phyloP scores from a whole-genome alignment of 2,329 filamentous ascomycete species.

The Arthrobotrys pseudoclavata region DNA sequence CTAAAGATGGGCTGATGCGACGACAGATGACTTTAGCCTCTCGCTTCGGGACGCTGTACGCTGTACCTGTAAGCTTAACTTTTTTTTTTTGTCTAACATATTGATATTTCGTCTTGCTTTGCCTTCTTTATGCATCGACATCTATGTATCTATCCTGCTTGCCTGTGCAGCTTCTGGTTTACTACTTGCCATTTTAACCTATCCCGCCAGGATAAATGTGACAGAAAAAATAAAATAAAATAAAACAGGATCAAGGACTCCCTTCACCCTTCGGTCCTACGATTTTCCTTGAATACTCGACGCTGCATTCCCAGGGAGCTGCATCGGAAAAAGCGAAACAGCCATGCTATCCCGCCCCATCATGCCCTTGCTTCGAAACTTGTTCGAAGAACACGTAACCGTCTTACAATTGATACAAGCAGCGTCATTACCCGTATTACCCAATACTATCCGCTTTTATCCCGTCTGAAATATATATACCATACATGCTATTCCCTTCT shows the following conservation, averaged over 20 bases:
- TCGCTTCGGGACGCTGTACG: slow-evolving; percentile 43
- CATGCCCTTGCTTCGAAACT: slow-evolving; percentile 28
- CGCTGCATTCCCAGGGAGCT: slow-evolving; percentile 17
- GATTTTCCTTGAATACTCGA: slow-evolving; percentile 56
- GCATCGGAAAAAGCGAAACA: slow-evolving; percentile 44
- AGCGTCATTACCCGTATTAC: slow-evolving; percentile 48
- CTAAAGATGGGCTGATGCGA: slow-evolving; percentile 40
- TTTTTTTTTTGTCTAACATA: slow-evolving; percentile 21
- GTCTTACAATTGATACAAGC: slow-evolving; percentile 48
- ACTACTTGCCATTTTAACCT: slow-evolving; percentile 47
- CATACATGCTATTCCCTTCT: slow-evolving; percentile 36
- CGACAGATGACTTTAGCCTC: slow-evolving; percentile 22
- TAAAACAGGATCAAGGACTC: slow-evolving; percentile 26
- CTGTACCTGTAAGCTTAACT: slow-evolving; percentile 29
- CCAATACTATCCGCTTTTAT: slow-evolving; percentile 23
- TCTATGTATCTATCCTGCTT: slow-evolving; percentile 28
- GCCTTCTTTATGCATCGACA: slow-evolving; percentile 45
- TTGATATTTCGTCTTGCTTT: slow-evolving; percentile 29
- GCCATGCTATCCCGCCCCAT: slow-evolving; percentile 19
- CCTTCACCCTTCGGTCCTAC: slow-evolving; percentile 45
- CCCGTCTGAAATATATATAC: slow-evolving; percentile 18
- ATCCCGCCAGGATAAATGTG: slow-evolving; percentile 49
- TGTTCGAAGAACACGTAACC: slow-evolving; percentile 48
- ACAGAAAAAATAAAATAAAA: slow-evolving; percentile 7
- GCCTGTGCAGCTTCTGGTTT: background rate